Evolutionary conservation across 768 basidiomycete species (phyloP).

Genomic region (Gymnopilus junonius): DNA sequence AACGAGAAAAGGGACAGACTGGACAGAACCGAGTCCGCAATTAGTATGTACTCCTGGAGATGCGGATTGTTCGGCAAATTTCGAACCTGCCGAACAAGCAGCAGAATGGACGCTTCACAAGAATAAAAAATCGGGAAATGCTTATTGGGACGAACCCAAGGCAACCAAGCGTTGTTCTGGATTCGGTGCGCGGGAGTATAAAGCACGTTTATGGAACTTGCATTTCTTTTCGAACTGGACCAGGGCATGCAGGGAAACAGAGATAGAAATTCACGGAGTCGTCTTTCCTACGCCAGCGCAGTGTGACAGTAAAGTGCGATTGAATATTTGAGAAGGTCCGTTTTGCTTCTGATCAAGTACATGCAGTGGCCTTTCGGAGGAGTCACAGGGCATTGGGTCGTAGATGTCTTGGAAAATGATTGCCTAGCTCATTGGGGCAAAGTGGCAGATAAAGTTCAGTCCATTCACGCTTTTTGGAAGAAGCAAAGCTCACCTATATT

Average conservation of each 20-base stretch:
- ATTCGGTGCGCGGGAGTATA: slow-evolving; percentile 34
- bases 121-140: neutral
- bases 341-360: neutral
- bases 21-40: neutral
- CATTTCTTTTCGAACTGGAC: slow-evolving; percentile 32
- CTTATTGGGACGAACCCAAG: slow-evolving; percentile 30
- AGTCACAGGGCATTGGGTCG: slow-evolving; percentile 35
- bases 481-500: neutral
- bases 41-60: neutral
- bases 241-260: slow-evolving; percentile 29
- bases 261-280: slow-evolving; percentile 30
- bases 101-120: neutral
- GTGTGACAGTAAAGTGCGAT: slow-evolving; percentile 34
- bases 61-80: neutral
- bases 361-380: slow-evolving; percentile 34
- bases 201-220: slow-evolving; percentile 30
- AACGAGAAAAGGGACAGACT: neutral
- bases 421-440: slow-evolving; percentile 36
- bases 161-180: slow-evolving; percentile 28
- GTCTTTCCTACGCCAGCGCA: slow-evolving; percentile 24
- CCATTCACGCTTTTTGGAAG: neutral
- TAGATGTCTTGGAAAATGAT: slow-evolving; percentile 27
- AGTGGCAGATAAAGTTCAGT: slow-evolving; percentile 31
- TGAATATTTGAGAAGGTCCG: neutral
- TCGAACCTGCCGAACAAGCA: neutral